Base-by-base conservation (phyloP, 208 protist genomes). In the Acanthamoeba castellanii region DNA sequence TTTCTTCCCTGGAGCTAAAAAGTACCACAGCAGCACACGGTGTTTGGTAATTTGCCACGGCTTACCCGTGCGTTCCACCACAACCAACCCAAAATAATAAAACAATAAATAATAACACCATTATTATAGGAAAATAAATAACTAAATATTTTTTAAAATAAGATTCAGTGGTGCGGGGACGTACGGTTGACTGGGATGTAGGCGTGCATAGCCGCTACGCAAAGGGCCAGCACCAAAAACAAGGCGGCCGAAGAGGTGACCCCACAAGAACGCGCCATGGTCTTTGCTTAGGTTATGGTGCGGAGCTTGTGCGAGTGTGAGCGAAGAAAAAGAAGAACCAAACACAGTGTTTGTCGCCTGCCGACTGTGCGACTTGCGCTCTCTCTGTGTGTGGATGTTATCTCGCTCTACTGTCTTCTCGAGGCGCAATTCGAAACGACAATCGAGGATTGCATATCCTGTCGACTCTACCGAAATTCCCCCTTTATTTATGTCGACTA, bases 121-220 rank as follows among this genome's bases (percentile, higher is more conserved):
- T 78, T 0, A 78, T 25, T 42, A 78, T 78, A 14, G 70, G 27
- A 8, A 11, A 9, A 57, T 32, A 87, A 87, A 87, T 87, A 0
- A 87, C 9, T 59, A 27, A 50, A 18, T 47, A 81, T 34, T 27
- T 20, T 14, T 25, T 45, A 3, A 85, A 2, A 7, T 5, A 11
- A 42, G 50, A 34, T 9, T 20, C 4, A 68, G 34, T 32, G 20
- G n/a, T 11, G 34, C 5, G 20, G 81, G 32, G 8, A 18, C 45
- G 81, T 90, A 90, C 84, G 22, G 50, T 90, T 90, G 84, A 90
- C 84, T n/a, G 50, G 55, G n/a, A 90, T 68, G 59, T 89, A 89
- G 47, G 84, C 84, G 34, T 90, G 84, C 11, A 32, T 22, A 6
- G 84, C 9, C 50, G 45, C 34, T 11, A 72, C 64, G 64, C 4